These are phyloP conservation scores for Retiboletus flavoniger DNA, from an alignment of 1,284 basidiomycete genomes.

Conservation along the genomic window DNA sequence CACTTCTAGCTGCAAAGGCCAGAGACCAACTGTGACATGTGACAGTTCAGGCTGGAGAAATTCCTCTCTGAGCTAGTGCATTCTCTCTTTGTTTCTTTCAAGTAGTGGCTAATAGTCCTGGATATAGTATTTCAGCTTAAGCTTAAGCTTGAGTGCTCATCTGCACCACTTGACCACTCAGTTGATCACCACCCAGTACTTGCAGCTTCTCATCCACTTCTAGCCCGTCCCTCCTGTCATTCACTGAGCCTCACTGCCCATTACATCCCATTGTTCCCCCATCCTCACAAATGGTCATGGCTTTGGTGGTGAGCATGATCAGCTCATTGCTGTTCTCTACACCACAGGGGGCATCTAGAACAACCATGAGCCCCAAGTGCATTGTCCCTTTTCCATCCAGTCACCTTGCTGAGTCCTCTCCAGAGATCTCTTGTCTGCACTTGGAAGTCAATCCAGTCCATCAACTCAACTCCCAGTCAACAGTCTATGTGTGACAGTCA, in stretches of 20 bases:
- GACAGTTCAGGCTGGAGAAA: constrained; percentile 82
- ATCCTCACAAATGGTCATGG: constrained; percentile 65
- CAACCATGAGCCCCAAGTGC: constrained; percentile 62
- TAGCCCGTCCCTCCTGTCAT: constrained; percentile 43
- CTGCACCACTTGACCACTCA: too few relatives aligned
- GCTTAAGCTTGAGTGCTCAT: too few relatives aligned
- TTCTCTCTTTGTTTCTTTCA: constrained; percentile 14
- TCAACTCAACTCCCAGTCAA: constrained; percentile 31
- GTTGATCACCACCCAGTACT: constrained; percentile 28
- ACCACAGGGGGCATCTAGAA: constrained; percentile 62
- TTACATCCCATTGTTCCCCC: constrained; percentile 55
- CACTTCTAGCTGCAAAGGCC: constrained; percentile 40
- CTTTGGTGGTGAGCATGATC: constrained; percentile 50
- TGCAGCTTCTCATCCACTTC: constrained; percentile 61
- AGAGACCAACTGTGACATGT: constrained; percentile 56
- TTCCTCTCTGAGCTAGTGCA: constrained; percentile 70
- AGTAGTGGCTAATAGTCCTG: constrained; percentile 2
- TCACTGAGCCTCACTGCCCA: constrained; percentile 33
- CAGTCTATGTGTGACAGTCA: constrained; percentile 22
- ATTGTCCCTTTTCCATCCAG: neutral
- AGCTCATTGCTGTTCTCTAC: constrained; percentile 48
- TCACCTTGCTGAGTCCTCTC: neutral
- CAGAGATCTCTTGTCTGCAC: constrained; percentile 61
- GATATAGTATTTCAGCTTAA: constrained; percentile 48
- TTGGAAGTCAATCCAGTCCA: constrained; percentile 49